Evolutionary conservation across 257 asterid genomes (phyloP).

Genomic region (Nicotiana attenuata): DNA sequence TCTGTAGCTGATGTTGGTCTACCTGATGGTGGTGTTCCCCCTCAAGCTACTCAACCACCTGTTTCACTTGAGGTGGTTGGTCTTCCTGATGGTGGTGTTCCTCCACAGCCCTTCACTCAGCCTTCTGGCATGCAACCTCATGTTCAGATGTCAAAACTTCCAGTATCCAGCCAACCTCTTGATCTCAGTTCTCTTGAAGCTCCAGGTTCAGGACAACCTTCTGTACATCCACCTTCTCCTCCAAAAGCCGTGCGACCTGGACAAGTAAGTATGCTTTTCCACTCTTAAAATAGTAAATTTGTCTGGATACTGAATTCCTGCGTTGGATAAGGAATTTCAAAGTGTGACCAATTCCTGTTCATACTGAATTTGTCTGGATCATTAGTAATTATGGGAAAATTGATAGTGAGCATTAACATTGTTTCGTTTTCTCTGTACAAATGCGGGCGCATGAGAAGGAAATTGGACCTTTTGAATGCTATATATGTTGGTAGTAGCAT

Average conservation of each 20-base stretch:
- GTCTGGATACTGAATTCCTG: too few relatives aligned
- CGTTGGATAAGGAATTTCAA: not conserved
- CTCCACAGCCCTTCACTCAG: conserved; percentile 58
- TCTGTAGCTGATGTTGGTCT: conserved; percentile 46
- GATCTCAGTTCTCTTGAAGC: conserved; percentile 96
- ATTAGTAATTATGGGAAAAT: not conserved
- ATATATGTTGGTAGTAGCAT: not conserved
- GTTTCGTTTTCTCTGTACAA: conserved; percentile 1
- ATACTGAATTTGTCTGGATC: not conserved
- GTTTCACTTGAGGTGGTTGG: conserved; percentile 51
- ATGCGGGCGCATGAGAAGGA: not conserved
- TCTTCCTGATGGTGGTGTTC: conserved; percentile 85
- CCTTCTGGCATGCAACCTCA: conserved; percentile 40
- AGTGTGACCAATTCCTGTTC: not conserved
- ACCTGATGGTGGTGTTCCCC: conserved; percentile 72
- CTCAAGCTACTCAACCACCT: conserved; percentile 68
- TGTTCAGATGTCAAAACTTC: conserved; percentile 35
- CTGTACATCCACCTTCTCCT: conserved; percentile 68
- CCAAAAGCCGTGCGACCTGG: conserved; percentile 98
- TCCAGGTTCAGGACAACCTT: conserved; percentile 62
- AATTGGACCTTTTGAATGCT: not conserved
- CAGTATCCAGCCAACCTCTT: conserved; percentile 66
- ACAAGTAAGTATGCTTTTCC: conserved; percentile 47
- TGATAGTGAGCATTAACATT: not conserved
- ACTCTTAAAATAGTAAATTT: not conserved